These are phyloP conservation scores for Colletotrichum sidae DNA, from an alignment of 2,329 filamentous ascomycete genomes.

Conservation along the genomic window DNA sequence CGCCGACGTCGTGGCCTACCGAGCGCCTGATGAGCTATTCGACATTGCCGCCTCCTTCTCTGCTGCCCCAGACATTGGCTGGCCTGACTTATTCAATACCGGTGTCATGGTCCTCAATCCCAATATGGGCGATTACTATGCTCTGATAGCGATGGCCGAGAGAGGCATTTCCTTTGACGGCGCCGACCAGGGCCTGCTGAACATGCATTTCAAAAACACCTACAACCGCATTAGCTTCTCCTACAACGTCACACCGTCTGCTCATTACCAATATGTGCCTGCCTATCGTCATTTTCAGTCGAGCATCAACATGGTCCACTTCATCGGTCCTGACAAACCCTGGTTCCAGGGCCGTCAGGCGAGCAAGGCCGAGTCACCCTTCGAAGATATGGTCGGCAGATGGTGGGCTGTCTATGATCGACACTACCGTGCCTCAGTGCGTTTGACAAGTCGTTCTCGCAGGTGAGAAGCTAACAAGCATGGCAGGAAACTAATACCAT, in stretches of 20 bases:
- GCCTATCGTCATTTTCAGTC: constrained; percentile 94
- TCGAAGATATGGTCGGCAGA: constrained; percentile 83
- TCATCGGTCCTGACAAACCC: constrained; percentile 92
- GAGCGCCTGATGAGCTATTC: constrained; percentile 94
- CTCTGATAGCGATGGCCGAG: constrained; percentile 84
- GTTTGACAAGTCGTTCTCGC: constrained; percentile 39
- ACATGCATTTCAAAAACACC: constrained; percentile 88
- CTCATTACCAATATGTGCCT: constrained; percentile 96
- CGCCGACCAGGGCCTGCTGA: constrained; percentile 93
- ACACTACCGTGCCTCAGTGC: constrained; percentile 75
- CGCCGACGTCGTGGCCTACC: constrained; percentile 89
- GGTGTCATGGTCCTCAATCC: constrained; percentile 93
- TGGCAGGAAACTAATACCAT: constrained; percentile 15
- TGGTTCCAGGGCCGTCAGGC: constrained; percentile 77
- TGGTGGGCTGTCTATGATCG: constrained; percentile 97
- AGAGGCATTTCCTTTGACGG: constrained; percentile 95
- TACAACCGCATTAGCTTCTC: constrained; percentile 93
- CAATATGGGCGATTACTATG: constrained; percentile 88
- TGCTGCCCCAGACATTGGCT: constrained; percentile 93
- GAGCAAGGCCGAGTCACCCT: constrained; percentile 69
- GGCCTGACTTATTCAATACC: constrained; percentile 99
- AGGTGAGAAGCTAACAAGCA: constrained; percentile 6
- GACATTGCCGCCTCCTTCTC: constrained; percentile 69
- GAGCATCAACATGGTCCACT: constrained; percentile 91
- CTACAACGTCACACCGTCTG: constrained; percentile 97